Base-by-base conservation (phyloP, 176 grass and related monocot genomes). In the bread wheat (Triticum aestivum) region DNA sequence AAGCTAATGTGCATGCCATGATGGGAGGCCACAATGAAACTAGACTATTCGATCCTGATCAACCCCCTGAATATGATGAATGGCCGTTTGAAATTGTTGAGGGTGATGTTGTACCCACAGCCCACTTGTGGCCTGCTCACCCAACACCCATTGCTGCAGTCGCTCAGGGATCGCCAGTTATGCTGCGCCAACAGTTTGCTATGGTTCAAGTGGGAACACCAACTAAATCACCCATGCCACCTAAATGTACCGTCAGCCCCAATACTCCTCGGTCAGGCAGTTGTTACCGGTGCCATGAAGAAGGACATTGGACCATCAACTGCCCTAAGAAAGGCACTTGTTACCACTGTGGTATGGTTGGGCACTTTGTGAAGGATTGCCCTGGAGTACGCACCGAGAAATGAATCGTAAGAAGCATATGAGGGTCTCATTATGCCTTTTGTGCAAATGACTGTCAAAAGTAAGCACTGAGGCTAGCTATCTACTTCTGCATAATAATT, bases 271-370 rank as follows among this genome's bases (percentile, higher is more conserved):
- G 6, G 12, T 37, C 23, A 24, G 24, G 27, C 11, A 11, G 9
- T 52, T 90, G 88, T 78, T 54, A 5, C 34, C 11, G 18, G 37
- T 90, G 85, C 8, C 17, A 38, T n/a, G 65, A 85, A n/a, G 49
- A 65, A 47, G 89, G 84, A 11, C 89, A 94, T 62, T 83, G 24
- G 61, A 3, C 0, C 2, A 44, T 2, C 2, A 23, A 85, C 15
- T 87, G 92, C n/a, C 45, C 84, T 64, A 79, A 54, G 37, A 65
- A 13, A 1, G 65, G 4, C 15, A 10, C 69, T 79, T 89, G 92
- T 58, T 85, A 64, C 82, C 2, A 5, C 7, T 88, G 89, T 0
- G 73, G 73, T 3, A 23, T 47, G 66, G 45, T 35, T 1, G 87
- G 85, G 61, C 89, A 85, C 61, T 77, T 30, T 58, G 33, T 3